Evolutionary conservation across 331 rosid species (phyloP).

Genomic region (Pyracantha coccinea): DNA sequence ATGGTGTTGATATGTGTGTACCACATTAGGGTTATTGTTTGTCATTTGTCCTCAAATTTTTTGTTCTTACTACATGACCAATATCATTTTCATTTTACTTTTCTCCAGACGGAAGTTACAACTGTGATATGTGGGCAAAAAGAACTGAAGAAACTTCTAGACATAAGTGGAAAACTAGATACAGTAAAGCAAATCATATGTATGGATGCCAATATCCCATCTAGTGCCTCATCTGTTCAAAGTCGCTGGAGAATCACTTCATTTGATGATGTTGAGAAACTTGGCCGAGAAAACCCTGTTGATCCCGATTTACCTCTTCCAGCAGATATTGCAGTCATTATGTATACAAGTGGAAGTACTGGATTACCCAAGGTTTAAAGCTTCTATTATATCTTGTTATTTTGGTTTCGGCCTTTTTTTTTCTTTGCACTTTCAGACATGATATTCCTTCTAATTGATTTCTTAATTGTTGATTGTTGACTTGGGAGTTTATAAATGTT

Average conservation of each 20-base stretch:
- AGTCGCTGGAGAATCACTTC: conserved; percentile 50
- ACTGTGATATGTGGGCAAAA: conserved; percentile 87
- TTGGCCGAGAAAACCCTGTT: conserved; percentile 54
- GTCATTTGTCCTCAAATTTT: neutral
- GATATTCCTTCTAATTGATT: conserved; percentile 7
- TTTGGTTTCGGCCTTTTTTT: neutral
- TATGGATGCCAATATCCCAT: conserved; percentile 59
- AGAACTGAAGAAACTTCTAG: conserved; percentile 62
- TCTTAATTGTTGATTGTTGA: conserved; percentile 1
- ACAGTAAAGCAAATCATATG: conserved; percentile 73
- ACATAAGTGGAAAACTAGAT: conserved; percentile 70
- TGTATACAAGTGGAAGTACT: conserved; percentile 99
- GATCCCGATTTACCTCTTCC: conserved; percentile 74
- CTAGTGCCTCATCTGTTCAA: conserved; percentile 36
- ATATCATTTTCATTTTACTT: conserved; percentile 8
- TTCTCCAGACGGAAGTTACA: conserved; percentile 78
- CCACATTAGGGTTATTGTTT: neutral
- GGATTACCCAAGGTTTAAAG: conserved; percentile 89
- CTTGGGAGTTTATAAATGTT: too few relatives aligned
- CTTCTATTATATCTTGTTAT: conserved; percentile 14
- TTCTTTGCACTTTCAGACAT: conserved; percentile 2
- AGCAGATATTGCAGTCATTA: conserved; percentile 89
- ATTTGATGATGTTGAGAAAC: conserved; percentile 54
- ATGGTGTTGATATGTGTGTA: neutral
- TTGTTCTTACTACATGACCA: conserved; percentile 5